A percentile compares a stretch with the other conserved stretches of the same genome.
Conservation (phyloP, 257 asterid genomes). For the Oldenlandia corymbosa region DNA sequence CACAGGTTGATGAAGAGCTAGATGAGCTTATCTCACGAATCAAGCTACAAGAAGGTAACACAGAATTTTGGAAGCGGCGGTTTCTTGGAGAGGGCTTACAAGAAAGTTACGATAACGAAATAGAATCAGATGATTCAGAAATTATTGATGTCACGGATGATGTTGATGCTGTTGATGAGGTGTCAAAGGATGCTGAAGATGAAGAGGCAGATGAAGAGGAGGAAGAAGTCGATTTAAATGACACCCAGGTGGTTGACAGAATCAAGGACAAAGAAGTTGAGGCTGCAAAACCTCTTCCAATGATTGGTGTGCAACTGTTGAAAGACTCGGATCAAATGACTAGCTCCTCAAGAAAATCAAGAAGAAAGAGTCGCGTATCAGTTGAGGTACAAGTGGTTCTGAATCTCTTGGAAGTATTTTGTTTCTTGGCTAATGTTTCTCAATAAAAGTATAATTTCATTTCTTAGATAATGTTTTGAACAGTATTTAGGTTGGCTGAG, state of each 20-base stretch:
- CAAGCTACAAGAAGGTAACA: conserved; percentile 87
- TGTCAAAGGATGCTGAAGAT: conserved; percentile 56
- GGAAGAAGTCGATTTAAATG: conserved; percentile 74
- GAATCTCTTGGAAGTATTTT: background rate
- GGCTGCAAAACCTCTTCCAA: conserved; percentile 76
- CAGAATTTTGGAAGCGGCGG: conserved; percentile 96
- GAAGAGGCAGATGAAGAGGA: conserved; percentile 65
- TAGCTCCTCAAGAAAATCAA: conserved; percentile 66
- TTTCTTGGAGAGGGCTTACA: conserved; percentile 87
- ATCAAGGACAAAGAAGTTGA: conserved; percentile 75
- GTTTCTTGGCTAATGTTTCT: background rate
- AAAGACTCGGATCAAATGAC: conserved; percentile 71
- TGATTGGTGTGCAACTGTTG: conserved; percentile 94
- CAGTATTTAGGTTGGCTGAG: background rate
- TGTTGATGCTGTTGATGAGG: conserved; percentile 45
- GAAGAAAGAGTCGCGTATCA: conserved; percentile 56
- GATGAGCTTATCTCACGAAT: conserved; percentile 89
- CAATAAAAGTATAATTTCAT: too few relatives aligned
- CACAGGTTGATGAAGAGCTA: conserved; percentile 83
- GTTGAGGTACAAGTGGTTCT: conserved; percentile 47
- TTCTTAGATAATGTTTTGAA: too few relatives aligned
- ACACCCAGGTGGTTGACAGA: conserved; percentile 65
- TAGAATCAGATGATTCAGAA: conserved; percentile 45
- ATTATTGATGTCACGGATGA: conserved; percentile 43
- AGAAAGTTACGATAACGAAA: conserved; percentile 51